These are phyloP conservation scores for Larix kaempferi DNA, from an alignment of 75 land plant genomes.

Conservation along the genomic window DNA sequence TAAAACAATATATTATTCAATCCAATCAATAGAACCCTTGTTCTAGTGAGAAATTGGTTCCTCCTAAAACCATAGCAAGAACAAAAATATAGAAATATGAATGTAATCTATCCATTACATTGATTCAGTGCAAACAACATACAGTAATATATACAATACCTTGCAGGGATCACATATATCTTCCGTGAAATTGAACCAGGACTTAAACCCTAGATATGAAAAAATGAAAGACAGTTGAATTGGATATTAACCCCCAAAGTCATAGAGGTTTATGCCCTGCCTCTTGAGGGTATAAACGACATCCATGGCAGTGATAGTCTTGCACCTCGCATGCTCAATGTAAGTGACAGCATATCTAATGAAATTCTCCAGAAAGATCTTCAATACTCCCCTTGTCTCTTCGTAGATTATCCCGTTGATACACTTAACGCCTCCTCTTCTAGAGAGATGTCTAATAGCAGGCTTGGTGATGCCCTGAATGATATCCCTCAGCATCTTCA, in stretches of 20 bases:
- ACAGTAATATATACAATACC: too few relatives aligned
- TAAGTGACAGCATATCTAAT: slow-evolving; percentile 20
- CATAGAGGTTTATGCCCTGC: slow-evolving; percentile 23
- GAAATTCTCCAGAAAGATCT: slow-evolving; percentile 18
- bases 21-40: too few relatives aligned
- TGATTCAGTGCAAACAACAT: too few relatives aligned
- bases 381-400: slow-evolving; percentile 10
- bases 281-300: slow-evolving; percentile 37
- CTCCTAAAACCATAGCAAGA: too few relatives aligned
- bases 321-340: slow-evolving; percentile 34
- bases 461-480: background rate
- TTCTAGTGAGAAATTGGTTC: too few relatives aligned
- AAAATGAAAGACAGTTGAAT: too few relatives aligned
- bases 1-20: too few relatives aligned
- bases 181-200: too few relatives aligned
- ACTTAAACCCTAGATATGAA: too few relatives aligned
- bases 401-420: background rate
- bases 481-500: slow-evolving; percentile 11
- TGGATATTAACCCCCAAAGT: slow-evolving; percentile 9
- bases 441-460: slow-evolving; percentile 4
- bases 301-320: slow-evolving; percentile 44
- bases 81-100: too few relatives aligned
- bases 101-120: too few relatives aligned
- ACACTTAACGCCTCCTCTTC: slow-evolving; percentile 7
- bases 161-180: too few relatives aligned